phyloP scores from a whole-genome alignment of 257 asterid species.

The Echium plantagineum region DNA sequence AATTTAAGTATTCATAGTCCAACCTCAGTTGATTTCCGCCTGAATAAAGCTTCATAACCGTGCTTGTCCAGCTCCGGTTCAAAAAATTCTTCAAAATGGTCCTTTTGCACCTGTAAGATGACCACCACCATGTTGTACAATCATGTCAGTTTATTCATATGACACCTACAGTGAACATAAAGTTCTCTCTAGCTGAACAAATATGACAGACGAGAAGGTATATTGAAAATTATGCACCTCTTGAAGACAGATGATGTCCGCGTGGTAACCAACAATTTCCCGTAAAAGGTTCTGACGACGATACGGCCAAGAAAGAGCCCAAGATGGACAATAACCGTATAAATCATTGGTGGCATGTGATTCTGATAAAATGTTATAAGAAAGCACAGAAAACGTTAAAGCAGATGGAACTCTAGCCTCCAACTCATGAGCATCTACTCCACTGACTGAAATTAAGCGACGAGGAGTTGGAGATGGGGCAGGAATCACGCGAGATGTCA shows the following conservation, averaged over 20 bases:
- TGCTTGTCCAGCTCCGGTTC: conserved; percentile 96
- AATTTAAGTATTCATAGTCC: conserved; percentile 16
- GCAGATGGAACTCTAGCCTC: conserved; percentile 45
- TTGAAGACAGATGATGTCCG: conserved; percentile 94
- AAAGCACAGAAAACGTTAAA: conserved; percentile 88
- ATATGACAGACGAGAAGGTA: neutral
- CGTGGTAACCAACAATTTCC: conserved; percentile 84
- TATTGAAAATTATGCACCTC: conserved; percentile 48
- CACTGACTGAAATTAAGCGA: conserved; percentile 55
- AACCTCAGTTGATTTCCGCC: conserved; percentile 83
- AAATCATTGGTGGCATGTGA: conserved; percentile 58
- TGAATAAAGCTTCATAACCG: conserved; percentile 85
- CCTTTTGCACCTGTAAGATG: conserved; percentile 69
- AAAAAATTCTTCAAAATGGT: conserved; percentile 86
- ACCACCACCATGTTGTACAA: neutral
- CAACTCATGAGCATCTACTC: conserved; percentile 46
- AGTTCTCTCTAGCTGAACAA: no score
- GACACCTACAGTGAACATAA: no score
- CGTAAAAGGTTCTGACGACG: conserved; percentile 87
- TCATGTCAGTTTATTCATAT: neutral
- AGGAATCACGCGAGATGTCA: conserved; percentile 89
- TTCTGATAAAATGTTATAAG: conserved; percentile 82
- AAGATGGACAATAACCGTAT: conserved; percentile 82
- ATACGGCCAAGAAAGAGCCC: conserved; percentile 99
- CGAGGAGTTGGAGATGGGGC: conserved; percentile 96